Evolutionary conservation across 2,329 filamentous ascomycete genomes (phyloP), one percentile per base, ranked within the genome.

Genomic region (Plectosphaerella plurivora): DNA sequence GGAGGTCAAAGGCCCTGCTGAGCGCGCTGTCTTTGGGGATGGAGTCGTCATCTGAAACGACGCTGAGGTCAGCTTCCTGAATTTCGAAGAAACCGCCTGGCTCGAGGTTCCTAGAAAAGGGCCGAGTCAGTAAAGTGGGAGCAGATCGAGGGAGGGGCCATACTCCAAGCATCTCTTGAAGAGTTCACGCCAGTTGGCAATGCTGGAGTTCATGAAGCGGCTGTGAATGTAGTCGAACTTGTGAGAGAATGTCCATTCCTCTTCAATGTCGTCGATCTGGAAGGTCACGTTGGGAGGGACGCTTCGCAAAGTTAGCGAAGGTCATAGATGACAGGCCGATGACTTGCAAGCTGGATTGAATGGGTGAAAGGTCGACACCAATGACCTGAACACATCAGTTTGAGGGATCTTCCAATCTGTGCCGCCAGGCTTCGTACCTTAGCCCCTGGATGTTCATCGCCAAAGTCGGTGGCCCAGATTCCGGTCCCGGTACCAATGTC

Each of bases 181-280:
- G n/a, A 83, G 67, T 8, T 63, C 64, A 1, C 69, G 71, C 70
- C 76, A 79, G 59, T 82, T 72, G 11, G 68, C 63, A 50, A 84
- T 75, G 53, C 74, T 75, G n/a, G 72, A 72, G 2, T 72, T 69
- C 64, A 84, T 72, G 48, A 75, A 71, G 22, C 79, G 73, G 36
- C 70, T 65, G 61, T 82, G 78, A 51, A 84, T 75, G 58, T 75
- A 79, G 64, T 83, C 79, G 61, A 82, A 83, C 49, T 75, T 66
- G 2, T 69, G 58, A 53, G 72, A 73, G 20, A 57, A 65, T 4
- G 74, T 65, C 81, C 81, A 84, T 1, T 74, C 68, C 52, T 78
- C 72, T 56, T 80, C 77, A 25, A 74, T 65, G 56, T 84, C 80
- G 56, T 83, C 78, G 36, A 83, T 69, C 49, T 81, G 66, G 61